Evolutionary conservation across 192 early-diverging fungal genomes (phyloP).

Genomic region (Coemansia sp.): DNA sequence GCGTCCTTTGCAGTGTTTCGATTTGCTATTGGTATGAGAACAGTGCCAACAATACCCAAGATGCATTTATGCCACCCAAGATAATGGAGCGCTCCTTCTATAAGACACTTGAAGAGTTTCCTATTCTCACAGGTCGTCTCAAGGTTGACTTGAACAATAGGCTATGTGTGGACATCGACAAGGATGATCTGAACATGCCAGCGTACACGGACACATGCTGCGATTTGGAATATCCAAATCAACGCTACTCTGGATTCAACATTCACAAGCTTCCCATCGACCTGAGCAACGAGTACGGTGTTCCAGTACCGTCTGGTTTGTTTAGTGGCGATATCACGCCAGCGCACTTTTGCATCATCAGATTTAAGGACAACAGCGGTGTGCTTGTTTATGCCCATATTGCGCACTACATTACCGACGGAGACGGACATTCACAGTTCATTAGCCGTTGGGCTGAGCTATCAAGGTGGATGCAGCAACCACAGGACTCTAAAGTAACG

Average conservation of each 20-base stretch:
- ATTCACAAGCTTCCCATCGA: slow-evolving; percentile 5
- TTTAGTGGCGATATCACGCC: slow-evolving; percentile 5
- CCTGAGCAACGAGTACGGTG: neutral
- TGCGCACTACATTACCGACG: slow-evolving; percentile 19
- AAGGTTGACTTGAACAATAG: neutral
- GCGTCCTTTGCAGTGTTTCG: slow-evolving; percentile 2
- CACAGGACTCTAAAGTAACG: neutral
- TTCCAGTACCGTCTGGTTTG: neutral
- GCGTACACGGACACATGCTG: slow-evolving; percentile 16
- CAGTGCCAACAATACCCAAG: neutral
- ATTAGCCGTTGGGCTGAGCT: slow-evolving; percentile 23
- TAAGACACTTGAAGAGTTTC: slow-evolving; percentile 16
- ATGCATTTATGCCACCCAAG: slow-evolving; percentile 21
- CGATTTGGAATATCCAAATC: neutral
- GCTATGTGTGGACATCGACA: slow-evolving; percentile 2
- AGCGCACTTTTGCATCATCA: slow-evolving; percentile 2
- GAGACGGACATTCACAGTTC: slow-evolving; percentile 16
- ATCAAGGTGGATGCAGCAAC: neutral
- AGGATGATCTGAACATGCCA: slow-evolving; percentile 27
- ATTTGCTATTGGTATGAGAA: slow-evolving; percentile 21
- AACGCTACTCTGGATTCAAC: slow-evolving; percentile 5
- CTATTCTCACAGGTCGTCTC: slow-evolving; percentile 19
- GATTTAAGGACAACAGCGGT: slow-evolving; percentile 24
- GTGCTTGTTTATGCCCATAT: slow-evolving; percentile 24
- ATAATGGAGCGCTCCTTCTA: slow-evolving; percentile 16